A percentile compares a stretch with the other conserved stretches of the same genome.
These are phyloP conservation scores for Neoscytalidium dimidiatum DNA, from an alignment of 2,329 filamentous ascomycete species.

Conservation along the genomic window DNA sequence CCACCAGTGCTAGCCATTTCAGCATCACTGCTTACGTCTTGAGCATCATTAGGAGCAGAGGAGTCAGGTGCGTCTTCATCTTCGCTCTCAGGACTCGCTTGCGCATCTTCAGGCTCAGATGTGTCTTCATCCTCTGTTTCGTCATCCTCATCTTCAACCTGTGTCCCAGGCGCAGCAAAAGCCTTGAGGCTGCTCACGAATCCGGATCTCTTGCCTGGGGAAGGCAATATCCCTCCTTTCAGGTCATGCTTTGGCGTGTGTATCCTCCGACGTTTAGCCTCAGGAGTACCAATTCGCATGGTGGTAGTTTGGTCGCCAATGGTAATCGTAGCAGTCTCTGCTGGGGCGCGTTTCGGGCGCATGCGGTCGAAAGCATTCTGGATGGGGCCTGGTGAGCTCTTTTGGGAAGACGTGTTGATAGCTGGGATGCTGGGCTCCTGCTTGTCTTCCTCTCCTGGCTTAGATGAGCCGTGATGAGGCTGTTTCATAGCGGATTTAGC, in stretches of 20 bases:
- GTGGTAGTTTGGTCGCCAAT: slow-evolving; percentile 69
- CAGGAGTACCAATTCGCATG: slow-evolving; percentile 60
- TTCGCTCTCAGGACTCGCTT: background rate
- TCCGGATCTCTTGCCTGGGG: slow-evolving; percentile 27
- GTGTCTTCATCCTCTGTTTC: background rate
- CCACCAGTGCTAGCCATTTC: background rate
- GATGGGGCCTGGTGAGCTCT: slow-evolving; percentile 48
- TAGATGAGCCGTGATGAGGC: background rate
- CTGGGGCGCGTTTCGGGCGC: slow-evolving; percentile 62
- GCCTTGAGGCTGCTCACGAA: slow-evolving; percentile 51
- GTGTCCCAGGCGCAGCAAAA: slow-evolving; percentile 58
- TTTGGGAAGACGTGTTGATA: slow-evolving; percentile 24
- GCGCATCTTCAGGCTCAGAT: background rate
- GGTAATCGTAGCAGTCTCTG: slow-evolving; percentile 72
- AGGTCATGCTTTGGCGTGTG: slow-evolving; percentile 39
- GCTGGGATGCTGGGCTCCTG: slow-evolving; percentile 19
- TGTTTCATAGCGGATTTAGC: slow-evolving; percentile 22
- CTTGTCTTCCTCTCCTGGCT: background rate
- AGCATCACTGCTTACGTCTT: background rate
- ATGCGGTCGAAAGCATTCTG: slow-evolving; percentile 66
- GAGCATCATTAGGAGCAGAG: background rate
- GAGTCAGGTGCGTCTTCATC: slow-evolving; percentile 1
- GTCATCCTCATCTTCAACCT: slow-evolving; percentile 26
- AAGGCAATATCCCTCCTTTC: slow-evolving; percentile 31
- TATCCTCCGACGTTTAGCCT: slow-evolving; percentile 49